These are phyloP conservation scores for Daldinia eschscholtzii DNA, from an alignment of 2,329 filamentous ascomycete genomes.

Conservation along the genomic window DNA sequence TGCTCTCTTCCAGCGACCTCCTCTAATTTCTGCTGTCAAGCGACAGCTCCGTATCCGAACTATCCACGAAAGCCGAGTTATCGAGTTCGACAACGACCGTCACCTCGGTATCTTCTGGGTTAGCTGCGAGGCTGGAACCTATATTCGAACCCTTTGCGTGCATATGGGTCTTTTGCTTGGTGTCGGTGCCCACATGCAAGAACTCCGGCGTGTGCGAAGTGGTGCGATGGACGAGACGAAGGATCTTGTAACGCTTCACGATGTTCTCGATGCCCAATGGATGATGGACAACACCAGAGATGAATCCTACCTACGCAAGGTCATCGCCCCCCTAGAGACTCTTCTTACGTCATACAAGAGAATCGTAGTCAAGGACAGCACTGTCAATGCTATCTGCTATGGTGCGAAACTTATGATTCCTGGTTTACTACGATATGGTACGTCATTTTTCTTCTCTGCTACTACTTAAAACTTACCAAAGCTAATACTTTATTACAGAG, in stretches of 20 bases:
- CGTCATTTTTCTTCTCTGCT: constrained; percentile 46
- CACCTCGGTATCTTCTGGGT: constrained; percentile 99
- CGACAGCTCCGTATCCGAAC: constrained; percentile 97
- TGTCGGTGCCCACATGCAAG: constrained; percentile 98
- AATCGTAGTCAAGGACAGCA: constrained; percentile 96
- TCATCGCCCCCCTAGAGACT: constrained; percentile 93
- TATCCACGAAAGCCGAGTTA: constrained; percentile 95
- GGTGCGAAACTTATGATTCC: constrained; percentile 99
- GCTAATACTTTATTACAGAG: constrained; percentile 65
- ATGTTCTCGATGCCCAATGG: constrained; percentile 96
- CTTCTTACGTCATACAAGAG: constrained; percentile 95
- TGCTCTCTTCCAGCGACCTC: constrained; percentile 96
- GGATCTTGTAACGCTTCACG: constrained; percentile 92
- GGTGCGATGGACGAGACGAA: constrained; percentile 95
- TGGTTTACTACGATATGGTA: constrained; percentile 90
- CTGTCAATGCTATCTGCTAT: constrained; percentile 97
- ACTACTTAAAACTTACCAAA: neutral
- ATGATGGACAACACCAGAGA: constrained; percentile 95
- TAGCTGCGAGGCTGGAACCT: constrained; percentile 97
- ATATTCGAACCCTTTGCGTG: constrained; percentile 97
- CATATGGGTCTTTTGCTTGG: constrained; percentile 82
- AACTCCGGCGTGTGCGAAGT: constrained; percentile 91
- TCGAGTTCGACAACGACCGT: constrained; percentile 98
- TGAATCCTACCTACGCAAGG: constrained; percentile 89
- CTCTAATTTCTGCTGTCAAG: constrained; percentile 98